Conservation (phyloP, 805 yeast genomes). For the Monosporozyma siamensis region DNA sequence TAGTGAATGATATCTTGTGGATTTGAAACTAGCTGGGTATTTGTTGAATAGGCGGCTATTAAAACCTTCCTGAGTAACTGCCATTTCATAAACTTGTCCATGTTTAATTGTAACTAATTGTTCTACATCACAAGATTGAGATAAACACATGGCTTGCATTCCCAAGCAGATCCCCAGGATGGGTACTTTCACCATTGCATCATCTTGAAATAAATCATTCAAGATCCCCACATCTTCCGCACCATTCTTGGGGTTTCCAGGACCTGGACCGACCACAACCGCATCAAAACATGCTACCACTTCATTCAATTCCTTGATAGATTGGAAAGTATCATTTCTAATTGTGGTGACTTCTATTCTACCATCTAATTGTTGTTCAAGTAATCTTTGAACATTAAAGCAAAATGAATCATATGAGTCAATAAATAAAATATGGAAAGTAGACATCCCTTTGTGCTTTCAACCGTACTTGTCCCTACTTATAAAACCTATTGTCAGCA, state of each 20-base stretch:
- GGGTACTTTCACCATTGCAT: slow-evolving; percentile 36
- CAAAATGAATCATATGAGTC: slow-evolving; percentile 97
- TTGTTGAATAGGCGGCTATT: slow-evolving; percentile 33
- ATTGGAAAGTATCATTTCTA: slow-evolving; percentile 31
- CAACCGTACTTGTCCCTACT: no score
- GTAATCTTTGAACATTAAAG: slow-evolving; percentile 59
- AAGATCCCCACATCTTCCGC: slow-evolving; percentile 63
- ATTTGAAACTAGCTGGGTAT: slow-evolving; percentile 40
- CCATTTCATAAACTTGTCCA: slow-evolving; percentile 67
- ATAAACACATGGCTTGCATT: slow-evolving; percentile 68
- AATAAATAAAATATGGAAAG: slow-evolving; percentile 32
- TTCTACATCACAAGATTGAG: slow-evolving; percentile 47
- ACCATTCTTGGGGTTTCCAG: slow-evolving; percentile 69
- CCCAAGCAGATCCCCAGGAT: slow-evolving; percentile 90
- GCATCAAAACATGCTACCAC: slow-evolving; percentile 55
- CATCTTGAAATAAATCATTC: slow-evolving; percentile 41
- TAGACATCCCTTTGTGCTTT: background rate
- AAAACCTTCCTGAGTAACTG: slow-evolving; percentile 7
- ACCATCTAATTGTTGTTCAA: slow-evolving; percentile 35
- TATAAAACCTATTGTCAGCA: no score
- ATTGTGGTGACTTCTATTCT: slow-evolving; percentile 28
- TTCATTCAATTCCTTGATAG: slow-evolving; percentile 29
- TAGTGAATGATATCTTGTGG: slow-evolving; percentile 87
- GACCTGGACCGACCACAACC: slow-evolving; percentile 91
- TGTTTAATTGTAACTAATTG: slow-evolving; percentile 58